Percentiles rank a stretch among this genome's conserved stretches.
phyloP scores from a whole-genome alignment of 352 stramenopile species.

The Globisporangium spiculum region DNA sequence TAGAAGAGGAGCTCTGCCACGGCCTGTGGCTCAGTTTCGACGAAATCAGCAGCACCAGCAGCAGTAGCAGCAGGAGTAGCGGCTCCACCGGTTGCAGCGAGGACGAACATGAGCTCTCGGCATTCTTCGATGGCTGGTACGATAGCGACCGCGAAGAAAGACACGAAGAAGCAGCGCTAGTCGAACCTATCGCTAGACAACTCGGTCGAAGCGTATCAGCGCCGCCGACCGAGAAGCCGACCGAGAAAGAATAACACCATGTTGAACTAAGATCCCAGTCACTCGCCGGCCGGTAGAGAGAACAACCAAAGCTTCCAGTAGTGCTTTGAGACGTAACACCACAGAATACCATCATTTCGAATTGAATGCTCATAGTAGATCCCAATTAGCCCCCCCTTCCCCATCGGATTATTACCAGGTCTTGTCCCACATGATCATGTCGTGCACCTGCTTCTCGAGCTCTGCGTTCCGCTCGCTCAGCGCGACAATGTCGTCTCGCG shows the following conservation, averaged over 20 bases:
- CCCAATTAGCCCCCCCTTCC: too few relatives aligned
- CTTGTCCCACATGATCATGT: constrained; percentile 37
- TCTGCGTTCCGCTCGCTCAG: constrained; percentile 52
- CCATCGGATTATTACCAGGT: constrained; percentile 21
- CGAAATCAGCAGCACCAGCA: background rate
- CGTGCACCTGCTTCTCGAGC: constrained; percentile 45
- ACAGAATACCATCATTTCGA: too few relatives aligned
- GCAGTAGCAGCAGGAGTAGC: background rate
- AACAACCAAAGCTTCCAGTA: background rate
- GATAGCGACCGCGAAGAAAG: constrained; percentile 5
- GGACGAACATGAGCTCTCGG: constrained; percentile 4
- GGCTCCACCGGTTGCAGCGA: background rate
- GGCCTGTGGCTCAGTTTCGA: background rate
- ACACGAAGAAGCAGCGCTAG: background rate
- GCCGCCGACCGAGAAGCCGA: background rate
- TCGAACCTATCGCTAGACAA: background rate
- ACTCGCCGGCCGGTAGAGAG: background rate
- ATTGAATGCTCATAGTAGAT: too few relatives aligned
- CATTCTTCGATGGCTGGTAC: background rate
- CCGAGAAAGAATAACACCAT: background rate
- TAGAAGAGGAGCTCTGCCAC: background rate
- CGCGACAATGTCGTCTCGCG: constrained; percentile 59
- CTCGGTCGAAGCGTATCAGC: background rate
- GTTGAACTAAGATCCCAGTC: background rate
- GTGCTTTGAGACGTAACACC: background rate